Evolutionary conservation across 2,329 filamentous ascomycete genomes (phyloP).

Genomic region (Calonectria hawksworthii): DNA sequence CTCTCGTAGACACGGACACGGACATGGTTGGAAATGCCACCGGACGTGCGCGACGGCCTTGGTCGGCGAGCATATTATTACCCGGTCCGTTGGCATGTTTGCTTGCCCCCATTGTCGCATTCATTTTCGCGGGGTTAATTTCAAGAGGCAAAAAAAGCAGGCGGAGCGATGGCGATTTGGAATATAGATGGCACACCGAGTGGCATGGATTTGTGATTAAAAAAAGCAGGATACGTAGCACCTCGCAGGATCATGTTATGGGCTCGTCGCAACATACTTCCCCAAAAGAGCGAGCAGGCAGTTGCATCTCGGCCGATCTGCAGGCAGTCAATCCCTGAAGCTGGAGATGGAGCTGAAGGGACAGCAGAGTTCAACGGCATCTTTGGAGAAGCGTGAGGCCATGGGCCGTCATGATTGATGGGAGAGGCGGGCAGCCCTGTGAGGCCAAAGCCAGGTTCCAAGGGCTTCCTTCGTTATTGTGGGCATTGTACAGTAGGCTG

Average conservation of each 20-base stretch:
- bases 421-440: slow-evolving; percentile 39
- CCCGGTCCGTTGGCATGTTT: background rate
- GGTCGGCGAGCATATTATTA: slow-evolving; percentile 18
- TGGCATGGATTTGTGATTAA: slow-evolving; percentile 4
- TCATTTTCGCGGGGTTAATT: background rate
- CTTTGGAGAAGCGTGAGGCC: background rate
- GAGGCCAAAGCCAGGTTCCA: slow-evolving; percentile 35
- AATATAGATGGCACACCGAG: slow-evolving; percentile 6
- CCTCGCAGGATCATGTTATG: background rate
- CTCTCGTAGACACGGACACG: slow-evolving; percentile 26
- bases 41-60: slow-evolving; percentile 31
- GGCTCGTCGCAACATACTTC: slow-evolving; percentile 3
- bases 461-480: slow-evolving; percentile 5
- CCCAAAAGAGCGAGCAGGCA: background rate
- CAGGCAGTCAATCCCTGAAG: background rate
- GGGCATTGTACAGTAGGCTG: slow-evolving; percentile 8
- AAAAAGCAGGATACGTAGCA: background rate
- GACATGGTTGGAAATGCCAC: slow-evolving; percentile 28
- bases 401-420: slow-evolving; percentile 27
- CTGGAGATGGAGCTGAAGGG: background rate
- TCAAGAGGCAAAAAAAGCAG: background rate
- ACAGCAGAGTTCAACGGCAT: background rate
- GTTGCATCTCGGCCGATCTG: background rate
- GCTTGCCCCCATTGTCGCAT: background rate
- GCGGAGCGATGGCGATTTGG: slow-evolving; percentile 6